Conservation (phyloP, 176 grass and related monocot genomes). For the Aegilops sharonensis region DNA sequence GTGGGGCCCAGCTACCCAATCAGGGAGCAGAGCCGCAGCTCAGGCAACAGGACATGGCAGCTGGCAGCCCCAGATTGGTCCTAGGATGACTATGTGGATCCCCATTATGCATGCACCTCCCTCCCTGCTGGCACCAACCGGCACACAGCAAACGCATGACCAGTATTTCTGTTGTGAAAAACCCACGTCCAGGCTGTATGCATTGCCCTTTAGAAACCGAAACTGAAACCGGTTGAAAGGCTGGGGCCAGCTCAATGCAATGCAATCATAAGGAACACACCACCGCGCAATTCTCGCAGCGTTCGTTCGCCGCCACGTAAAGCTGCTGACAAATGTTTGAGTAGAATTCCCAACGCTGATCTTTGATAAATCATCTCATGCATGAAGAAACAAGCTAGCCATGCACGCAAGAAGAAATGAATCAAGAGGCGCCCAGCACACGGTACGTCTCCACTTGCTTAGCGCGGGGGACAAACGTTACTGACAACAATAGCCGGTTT, state of each 20-base stretch:
- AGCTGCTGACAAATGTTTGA: background rate
- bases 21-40: constrained; percentile 16
- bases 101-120: background rate
- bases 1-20: constrained; percentile 25
- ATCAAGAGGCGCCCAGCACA: background rate
- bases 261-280: constrained; percentile 18
- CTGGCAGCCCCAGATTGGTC: constrained; percentile 24
- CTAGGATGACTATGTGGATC: background rate
- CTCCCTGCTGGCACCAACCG: constrained; percentile 1
- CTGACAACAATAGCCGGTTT: background rate
- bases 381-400: background rate
- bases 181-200: background rate
- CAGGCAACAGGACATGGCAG: background rate
- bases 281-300: background rate
- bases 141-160: constrained; percentile 46
- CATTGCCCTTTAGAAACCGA: background rate
- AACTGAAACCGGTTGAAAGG: constrained; percentile 11
- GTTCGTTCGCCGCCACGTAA: background rate
- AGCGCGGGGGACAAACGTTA: constrained; percentile 20
- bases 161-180: constrained; percentile 28
- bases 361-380: too few relatives aligned
- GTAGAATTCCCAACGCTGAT: background rate
- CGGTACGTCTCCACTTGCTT: constrained; percentile 34
- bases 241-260: background rate
- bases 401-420: background rate